Evolutionary conservation across 768 basidiomycete genomes (phyloP).

Genomic region (Boletus speciosus): DNA sequence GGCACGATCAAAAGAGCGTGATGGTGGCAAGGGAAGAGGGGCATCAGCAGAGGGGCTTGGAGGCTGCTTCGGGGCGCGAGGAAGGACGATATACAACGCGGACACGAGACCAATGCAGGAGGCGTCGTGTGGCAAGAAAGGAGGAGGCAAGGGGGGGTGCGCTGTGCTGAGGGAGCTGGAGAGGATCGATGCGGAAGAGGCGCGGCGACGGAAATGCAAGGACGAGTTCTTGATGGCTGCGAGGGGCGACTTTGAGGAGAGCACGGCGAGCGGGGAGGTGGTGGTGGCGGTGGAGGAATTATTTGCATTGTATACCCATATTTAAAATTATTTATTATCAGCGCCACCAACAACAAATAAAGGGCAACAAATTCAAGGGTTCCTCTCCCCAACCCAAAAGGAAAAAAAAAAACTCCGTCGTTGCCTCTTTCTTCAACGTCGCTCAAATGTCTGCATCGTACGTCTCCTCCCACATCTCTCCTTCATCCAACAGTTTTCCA

Average conservation of each 20-base stretch:
- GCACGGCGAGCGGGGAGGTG: neutral
- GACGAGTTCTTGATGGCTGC: slow-evolving; percentile 8
- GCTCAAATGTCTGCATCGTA: slow-evolving; percentile 75
- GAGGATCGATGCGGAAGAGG: slow-evolving; percentile 26
- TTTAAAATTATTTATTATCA: slow-evolving; percentile 11
- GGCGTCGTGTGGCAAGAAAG: neutral
- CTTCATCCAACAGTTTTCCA: slow-evolving; percentile 51
- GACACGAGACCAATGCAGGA: neutral
- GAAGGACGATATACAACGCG: slow-evolving; percentile 31
- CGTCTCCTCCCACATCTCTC: slow-evolving; percentile 53
- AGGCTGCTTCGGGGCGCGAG: slow-evolving; percentile 11
- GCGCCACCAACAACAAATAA: slow-evolving; percentile 37
- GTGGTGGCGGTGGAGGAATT: slow-evolving; percentile 24
- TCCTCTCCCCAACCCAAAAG: slow-evolving; percentile 48
- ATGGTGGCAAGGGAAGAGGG: neutral
- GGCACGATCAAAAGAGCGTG: neutral
- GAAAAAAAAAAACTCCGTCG: slow-evolving; percentile 39
- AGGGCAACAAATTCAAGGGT: slow-evolving; percentile 23
- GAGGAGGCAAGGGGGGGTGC: neutral
- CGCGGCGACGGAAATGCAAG: neutral
- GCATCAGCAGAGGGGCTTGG: neutral
- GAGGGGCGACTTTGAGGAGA: neutral
- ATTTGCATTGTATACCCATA: slow-evolving; percentile 41
- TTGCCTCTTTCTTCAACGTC: slow-evolving; percentile 19
- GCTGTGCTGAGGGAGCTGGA: slow-evolving; percentile 7